Evolutionary conservation across 2,329 filamentous ascomycete genomes (phyloP), one percentile per base, ranked within the genome.

Genomic region (Pyrenophora teres): DNA sequence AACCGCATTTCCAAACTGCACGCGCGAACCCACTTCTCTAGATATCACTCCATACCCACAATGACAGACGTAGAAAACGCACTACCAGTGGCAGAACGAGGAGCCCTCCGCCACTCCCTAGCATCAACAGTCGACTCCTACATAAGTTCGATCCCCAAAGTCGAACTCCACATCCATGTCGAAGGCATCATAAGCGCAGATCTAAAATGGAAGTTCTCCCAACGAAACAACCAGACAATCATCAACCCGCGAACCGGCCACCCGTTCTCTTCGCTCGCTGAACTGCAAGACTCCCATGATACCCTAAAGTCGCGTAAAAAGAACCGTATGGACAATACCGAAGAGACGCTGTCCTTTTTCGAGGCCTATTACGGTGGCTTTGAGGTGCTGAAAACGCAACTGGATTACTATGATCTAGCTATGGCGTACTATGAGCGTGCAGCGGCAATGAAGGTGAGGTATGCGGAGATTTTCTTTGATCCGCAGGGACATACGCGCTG

Each of bases 111-210:
- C 1, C 52, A 27, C 30, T 32, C 42, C 9, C 23, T 46, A 19
- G 43, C 50, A 40, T 23, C 50, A 21, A 54, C 50, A 15, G 40
- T 33, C n/a, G 46, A 57, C 21, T 18, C 42, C 12, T 44, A 36
- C 31, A 44, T 44, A 3, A 6, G 4, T 4, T 10, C 41, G 0
- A 44, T 44, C 5, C 77, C 77, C 5, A 79, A 79, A 46, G 72
- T 78, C 19, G 77, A 80, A 56, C 74, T 79, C 6, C 77, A 80
- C 56, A 50, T 80, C 18, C 77, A 80, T 60, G 77, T 80, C 42
- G 78, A 80, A 67, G 77, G 77, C 6, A 78, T 74, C 1, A 61
- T 79, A n/a, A 72, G 68, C 1, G 74, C 77, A 0, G 60, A 69
- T 15, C 63, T 79, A 2, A 69, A 72, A 44, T 79, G 76, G 76